Percentiles rank a stretch among this genome's conserved stretches.
phyloP scores from a whole-genome alignment of 768 basidiomycete species.

The Lactifluus piperatus region DNA sequence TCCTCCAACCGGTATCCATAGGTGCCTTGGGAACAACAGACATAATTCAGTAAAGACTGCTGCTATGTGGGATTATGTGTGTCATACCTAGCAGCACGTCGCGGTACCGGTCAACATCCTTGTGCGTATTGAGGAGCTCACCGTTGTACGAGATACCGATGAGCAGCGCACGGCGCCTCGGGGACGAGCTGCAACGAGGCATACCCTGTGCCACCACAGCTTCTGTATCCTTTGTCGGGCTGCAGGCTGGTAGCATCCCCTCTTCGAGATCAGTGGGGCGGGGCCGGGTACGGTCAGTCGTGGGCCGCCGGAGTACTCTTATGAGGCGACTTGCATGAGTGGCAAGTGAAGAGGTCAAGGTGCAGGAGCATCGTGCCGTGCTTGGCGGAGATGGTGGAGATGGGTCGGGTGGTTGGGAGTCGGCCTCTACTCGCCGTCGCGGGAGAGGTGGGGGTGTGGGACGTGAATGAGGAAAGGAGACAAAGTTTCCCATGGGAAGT shows the following conservation, averaged over 20 bases:
- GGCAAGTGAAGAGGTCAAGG: neutral
- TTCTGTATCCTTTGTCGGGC: neutral
- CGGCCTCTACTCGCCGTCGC: neutral
- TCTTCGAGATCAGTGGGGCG: conserved; percentile 3
- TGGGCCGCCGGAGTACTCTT: neutral
- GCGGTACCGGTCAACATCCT: conserved; percentile 16
- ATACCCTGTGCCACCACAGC: neutral
- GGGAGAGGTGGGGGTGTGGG: neutral
- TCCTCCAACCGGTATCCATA: conserved; percentile 16
- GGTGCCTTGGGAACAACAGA: neutral
- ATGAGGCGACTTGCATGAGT: neutral
- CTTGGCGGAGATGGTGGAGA: neutral
- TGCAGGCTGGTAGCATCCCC: neutral
- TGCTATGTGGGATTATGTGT: neutral
- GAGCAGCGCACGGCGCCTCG: conserved; percentile 15
- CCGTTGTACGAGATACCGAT: conserved; percentile 18
- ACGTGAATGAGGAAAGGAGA: neutral
- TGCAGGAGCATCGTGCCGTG: neutral
- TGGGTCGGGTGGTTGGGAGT: neutral
- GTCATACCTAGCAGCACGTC: conserved; percentile 8
- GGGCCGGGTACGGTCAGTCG: neutral
- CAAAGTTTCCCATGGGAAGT: conserved; percentile 9
- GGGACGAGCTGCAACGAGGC: neutral
- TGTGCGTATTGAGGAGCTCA: conserved; percentile 17
- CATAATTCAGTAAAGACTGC: neutral